Base-by-base conservation (phyloP, 176 grass and related monocot species). In the Carex cristatella region DNA sequence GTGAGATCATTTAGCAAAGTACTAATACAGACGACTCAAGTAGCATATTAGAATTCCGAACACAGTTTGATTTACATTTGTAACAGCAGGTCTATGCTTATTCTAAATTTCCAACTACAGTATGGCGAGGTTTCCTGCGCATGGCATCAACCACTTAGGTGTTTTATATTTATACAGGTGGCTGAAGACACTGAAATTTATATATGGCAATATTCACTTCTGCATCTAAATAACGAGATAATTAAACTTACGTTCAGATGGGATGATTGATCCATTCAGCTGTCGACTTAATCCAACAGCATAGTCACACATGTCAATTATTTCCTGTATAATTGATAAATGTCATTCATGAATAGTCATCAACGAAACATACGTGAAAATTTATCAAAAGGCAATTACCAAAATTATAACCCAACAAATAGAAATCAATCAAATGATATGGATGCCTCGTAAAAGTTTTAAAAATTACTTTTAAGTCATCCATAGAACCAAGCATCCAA, bases 291-390 rank as follows among this genome's bases (percentile, higher is more conserved):
- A 81, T 77, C 96, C 96, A 89, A 99, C 96, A 87, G 96, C 93
- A 95, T 95, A 99, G 79, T 99, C 96, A 80, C 96, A 99, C 96
- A 99, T 99, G 85, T 99, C 96, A 83, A 99, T 99, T 65, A 99
- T 94, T 99, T 99, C 96, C 96, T 99, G 84, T 69, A 87, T 10
- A 89, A 81, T 83, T 61, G 8, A 61, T 35, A 83, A 68, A 65
- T 69, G 1, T 9, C 53, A 79, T 79, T 18, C 13, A 1, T 35
- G 0, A 79, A 35, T 58, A 4, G 28, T 79, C 6, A 58, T 18
- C 27, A 79, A 33, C 9, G 11, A 56, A 79, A 35, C 23, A 14
- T 32, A 62, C 0, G 11, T 27, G 4, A 11, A 30, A 78, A 32
- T 10, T 58, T 79, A 79, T 53, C 19, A 75, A 75, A 75, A 75